Percentiles rank a stretch among this genome's conserved stretches.
These are phyloP conservation scores for Wolfiporia cocos DNA, from an alignment of 1,284 basidiomycete genomes.

Conservation along the genomic window DNA sequence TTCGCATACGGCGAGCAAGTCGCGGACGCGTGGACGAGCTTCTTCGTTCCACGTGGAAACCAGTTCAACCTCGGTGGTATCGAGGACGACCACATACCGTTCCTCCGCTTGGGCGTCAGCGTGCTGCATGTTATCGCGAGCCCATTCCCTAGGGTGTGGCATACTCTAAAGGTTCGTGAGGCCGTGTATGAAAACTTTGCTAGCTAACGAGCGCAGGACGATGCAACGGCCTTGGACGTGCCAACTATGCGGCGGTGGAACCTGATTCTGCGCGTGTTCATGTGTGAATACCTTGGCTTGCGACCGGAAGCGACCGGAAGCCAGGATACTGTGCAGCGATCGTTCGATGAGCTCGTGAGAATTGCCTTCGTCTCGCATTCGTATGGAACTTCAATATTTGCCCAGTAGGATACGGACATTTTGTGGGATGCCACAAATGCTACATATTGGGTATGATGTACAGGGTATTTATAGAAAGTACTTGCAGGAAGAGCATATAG, in stretches of 20 bases:
- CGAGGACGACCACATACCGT: constrained; percentile 95
- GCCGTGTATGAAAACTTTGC: too few relatives aligned
- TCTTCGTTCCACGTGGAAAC: constrained; percentile 48
- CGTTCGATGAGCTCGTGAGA: constrained; percentile 17
- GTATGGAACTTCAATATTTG: not conserved
- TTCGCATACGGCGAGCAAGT: constrained; percentile 43
- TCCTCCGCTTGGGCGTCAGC: constrained; percentile 80
- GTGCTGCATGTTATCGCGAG: constrained; percentile 87
- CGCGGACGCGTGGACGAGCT: constrained; percentile 46
- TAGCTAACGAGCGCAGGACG: constrained; percentile 71
- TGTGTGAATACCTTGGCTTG: constrained; percentile 87
- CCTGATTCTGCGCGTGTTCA: constrained; percentile 81
- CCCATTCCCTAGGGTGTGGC: constrained; percentile 93
- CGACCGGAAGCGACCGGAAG: constrained; percentile 29
- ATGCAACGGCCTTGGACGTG: constrained; percentile 81
- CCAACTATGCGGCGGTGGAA: constrained; percentile 89
- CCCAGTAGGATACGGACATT: constrained; percentile 6
- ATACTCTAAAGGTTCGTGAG: constrained; percentile 64
- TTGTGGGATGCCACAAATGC: constrained; percentile 1
- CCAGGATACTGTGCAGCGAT: constrained; percentile 7
- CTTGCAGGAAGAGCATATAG: not conserved
- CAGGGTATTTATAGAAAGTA: not conserved
- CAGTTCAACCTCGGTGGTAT: constrained; percentile 56
- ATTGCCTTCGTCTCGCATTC: not conserved
- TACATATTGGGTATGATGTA: not conserved